phyloP scores from a whole-genome alignment of 2,329 filamentous ascomycete species.

The Xylaria arbuscula region DNA sequence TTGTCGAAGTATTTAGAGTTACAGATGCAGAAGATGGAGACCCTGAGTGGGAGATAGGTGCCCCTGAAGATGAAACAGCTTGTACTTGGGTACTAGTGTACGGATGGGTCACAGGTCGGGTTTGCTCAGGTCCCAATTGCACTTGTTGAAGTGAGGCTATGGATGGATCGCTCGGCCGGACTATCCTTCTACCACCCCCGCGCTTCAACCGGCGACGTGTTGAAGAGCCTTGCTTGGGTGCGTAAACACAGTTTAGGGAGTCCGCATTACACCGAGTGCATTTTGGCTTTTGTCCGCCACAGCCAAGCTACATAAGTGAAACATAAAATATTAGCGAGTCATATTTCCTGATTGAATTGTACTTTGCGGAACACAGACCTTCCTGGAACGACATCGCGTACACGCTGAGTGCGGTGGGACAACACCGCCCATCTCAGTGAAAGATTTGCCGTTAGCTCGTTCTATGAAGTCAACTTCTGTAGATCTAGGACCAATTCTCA shows the following conservation, averaged over 20 bases:
- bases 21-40: neutral
- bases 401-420: conserved; percentile 2
- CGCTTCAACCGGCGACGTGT: neutral
- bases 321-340: neutral
- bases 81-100: neutral
- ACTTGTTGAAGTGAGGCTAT: neutral
- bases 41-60: neutral
- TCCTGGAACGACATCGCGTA: neutral
- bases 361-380: neutral
- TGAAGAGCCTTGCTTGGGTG: neutral
- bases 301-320: neutral
- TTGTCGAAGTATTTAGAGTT: neutral
- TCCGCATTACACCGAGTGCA: neutral
- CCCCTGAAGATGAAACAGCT: neutral
- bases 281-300: conserved; percentile 3
- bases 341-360: neutral
- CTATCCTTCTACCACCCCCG: neutral
- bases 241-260: neutral
- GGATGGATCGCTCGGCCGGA: neutral
- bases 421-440: neutral
- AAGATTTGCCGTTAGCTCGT: neutral
- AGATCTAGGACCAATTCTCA: neutral
- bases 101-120: neutral
- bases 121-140: neutral
- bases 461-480: neutral